Conservation (phyloP, 371 early-diverging fungal species). For the Sporodiniella umbellata region DNA sequence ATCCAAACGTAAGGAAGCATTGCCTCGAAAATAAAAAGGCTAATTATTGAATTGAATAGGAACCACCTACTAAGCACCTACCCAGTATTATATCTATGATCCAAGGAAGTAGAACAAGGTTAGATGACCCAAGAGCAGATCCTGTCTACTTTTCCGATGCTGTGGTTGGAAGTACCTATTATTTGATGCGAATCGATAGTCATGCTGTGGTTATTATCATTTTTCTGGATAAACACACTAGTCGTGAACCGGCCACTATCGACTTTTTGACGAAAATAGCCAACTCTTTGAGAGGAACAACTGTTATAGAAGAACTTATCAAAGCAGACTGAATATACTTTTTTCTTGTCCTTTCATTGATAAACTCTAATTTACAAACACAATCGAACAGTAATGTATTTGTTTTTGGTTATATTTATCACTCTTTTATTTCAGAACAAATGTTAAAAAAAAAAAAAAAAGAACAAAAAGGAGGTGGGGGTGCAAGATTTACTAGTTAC, state of each 20-base stretch:
- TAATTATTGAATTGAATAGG: constrained; percentile 19
- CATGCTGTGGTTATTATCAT: constrained; percentile 59
- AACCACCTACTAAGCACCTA: constrained; percentile 56
- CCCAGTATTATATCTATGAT: constrained; percentile 66
- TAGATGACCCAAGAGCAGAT: constrained; percentile 37
- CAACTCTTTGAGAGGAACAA: constrained; percentile 32
- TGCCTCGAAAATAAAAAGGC: neutral
- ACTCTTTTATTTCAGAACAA: too few species aligned
- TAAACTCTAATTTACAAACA: neutral
- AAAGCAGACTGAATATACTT: constrained; percentile 15
- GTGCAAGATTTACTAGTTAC: too few species aligned
- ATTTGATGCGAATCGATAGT: constrained; percentile 53
- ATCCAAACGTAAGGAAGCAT: constrained; percentile 50
- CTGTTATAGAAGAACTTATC: constrained; percentile 37
- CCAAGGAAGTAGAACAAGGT: constrained; percentile 47
- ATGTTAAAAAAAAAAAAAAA: too few species aligned
- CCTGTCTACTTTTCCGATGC: constrained; percentile 55
- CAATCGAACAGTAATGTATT: too few species aligned
- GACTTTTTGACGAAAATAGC: constrained; percentile 51
- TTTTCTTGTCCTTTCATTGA: neutral
- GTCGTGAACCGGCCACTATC: constrained; percentile 46
- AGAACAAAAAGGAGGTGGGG: too few species aligned
- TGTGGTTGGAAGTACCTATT: constrained; percentile 57
- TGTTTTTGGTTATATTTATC: too few species aligned
- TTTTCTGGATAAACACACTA: constrained; percentile 53